Evolutionary conservation across 768 basidiomycete species (phyloP), one percentile per base, ranked within the genome.

Genomic region (Phaeotremella skinneri): DNA sequence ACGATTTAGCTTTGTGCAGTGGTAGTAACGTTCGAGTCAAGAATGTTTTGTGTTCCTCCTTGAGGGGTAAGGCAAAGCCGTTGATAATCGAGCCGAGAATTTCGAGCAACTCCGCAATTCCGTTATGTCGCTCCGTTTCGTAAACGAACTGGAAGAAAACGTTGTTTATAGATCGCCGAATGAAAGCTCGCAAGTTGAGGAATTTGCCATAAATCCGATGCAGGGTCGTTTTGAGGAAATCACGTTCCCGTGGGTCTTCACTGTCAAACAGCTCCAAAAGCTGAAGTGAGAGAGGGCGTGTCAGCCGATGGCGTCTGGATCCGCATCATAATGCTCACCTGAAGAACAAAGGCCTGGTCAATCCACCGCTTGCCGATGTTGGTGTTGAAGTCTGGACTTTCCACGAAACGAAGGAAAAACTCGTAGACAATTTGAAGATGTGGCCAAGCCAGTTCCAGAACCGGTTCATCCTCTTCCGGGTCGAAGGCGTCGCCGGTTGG

Each of bases 191-290:
- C 43, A 98, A 85, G 76, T 93, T 96, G 71, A 98, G 86, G 82
- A 99, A 98, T 82, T 98, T 98, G 76, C 96, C 96, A 74, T 99
- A 99, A 78, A 99, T 98, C 59, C 96, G 87, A 77, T 99, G 96
- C 25, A 99, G 82, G 4, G 96, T 99, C 4, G 96, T 99, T 81
- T 99, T 99, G 71, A 99, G 85, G 78, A 99, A 99, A 76, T 99
- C 96, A 67, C 96, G 91, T 79, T 99, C 96, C 62, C 96, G 85
- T 27, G 96, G 96, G 74, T 99, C 96, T 79, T 99, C 96, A 41
- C 90, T 92, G 78, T 99, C 96, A 76, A 99, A 99, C 42, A 99
- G 85, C 68, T 99, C 96, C 52, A 99, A 87, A 55, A 99, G 85
- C 77, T 91, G 61, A n/a, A 6, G 0, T 3, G 4, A 23, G 26